Evolutionary conservation across 805 yeast genomes (phyloP).

Genomic region (Yamadazyma ubonensis): DNA sequence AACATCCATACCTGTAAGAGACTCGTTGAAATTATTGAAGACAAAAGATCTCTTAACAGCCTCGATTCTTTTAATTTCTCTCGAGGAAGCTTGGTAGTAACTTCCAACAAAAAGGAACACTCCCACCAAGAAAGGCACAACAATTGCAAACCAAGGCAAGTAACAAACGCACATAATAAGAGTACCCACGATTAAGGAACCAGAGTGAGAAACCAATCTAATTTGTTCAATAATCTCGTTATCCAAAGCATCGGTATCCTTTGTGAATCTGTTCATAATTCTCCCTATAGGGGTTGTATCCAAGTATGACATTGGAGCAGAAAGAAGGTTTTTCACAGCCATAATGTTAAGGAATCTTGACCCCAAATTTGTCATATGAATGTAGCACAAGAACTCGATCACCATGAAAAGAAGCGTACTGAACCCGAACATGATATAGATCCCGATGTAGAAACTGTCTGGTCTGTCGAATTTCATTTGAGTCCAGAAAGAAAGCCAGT

Average conservation of each 20-base stretch:
- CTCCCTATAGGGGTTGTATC: conserved; percentile 89
- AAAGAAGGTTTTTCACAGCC: conserved; percentile 60
- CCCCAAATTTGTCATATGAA: conserved; percentile 51
- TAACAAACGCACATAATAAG: conserved; percentile 35
- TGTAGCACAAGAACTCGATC: conserved; percentile 46
- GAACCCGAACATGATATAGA: conserved; percentile 61
- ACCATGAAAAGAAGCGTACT: conserved; percentile 47
- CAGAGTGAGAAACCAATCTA: conserved; percentile 56
- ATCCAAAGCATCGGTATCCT: conserved; percentile 82
- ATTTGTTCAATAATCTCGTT: conserved; percentile 73
- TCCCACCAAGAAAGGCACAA: conserved; percentile 30
- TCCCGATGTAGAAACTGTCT: conserved; percentile 66
- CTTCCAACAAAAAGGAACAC: conserved; percentile 28
- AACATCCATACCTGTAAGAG: conserved; percentile 36
- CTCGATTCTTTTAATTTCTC: conserved; percentile 41
- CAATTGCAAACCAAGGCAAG: conserved; percentile 42
- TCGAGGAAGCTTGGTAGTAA: conserved; percentile 37
- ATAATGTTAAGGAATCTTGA: conserved; percentile 54
- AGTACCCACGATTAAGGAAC: conserved; percentile 59
- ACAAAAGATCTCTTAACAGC: conserved; percentile 40
- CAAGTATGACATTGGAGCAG: conserved; percentile 78
- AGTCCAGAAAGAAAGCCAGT: conserved; percentile 86
- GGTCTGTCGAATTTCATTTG: conserved; percentile 40
- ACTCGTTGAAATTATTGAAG: conserved; percentile 38
- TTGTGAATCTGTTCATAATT: conserved; percentile 80